Base-by-base conservation (phyloP, 176 grass and related monocot species). In the Guadua angustifolia region DNA sequence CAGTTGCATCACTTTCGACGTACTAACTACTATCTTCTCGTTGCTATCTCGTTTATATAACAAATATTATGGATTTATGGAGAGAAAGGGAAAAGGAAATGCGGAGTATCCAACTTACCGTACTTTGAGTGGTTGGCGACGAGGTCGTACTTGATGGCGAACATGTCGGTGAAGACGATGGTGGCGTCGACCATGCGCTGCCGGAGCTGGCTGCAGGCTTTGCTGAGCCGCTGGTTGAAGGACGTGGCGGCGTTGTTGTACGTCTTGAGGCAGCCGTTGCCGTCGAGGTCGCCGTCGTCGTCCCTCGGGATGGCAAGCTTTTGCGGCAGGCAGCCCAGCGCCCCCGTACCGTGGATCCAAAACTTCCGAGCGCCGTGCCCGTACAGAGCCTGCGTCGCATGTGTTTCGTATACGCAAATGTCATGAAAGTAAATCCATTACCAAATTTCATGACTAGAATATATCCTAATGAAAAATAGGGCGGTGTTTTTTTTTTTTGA, bases 281-380 rank as follows among this genome's bases (percentile, higher is more conserved):
- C 38, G 77, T 94, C 92, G 5, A 94, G 92, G 86, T 36, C 80
- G 25, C 19, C 4, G 71, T 84, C 83, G 75, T 79, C 86, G 45
- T 82, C 78, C 19, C 92, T 80, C 4, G 89, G 92, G 75, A 86
- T 65, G 12, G 89, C 50, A 3, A 94, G 86, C 60, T 94, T 91
- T 78, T 88, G 80, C 33, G 92, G 92, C 72, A 94, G 85, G 86
- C 92, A 94, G 0, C 92, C 92, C 35, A 91, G 75, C 33, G 92
- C 86, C 1, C 92, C 89, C 1, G 89, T 89, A n/a, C 87, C 87
- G 84, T 91, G 89, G 66, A 94, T 81, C 89, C 89, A 89, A 38
- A 94, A 91, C 64, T 85, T 91, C 55, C 83, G 79, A 0, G 62
- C 92, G 0, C 86, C 89, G 74, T 67, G 69, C 6, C 35, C 10